Evolutionary conservation across 1,284 basidiomycete genomes (phyloP).

Genomic region (Heterobasidion annosum): DNA sequence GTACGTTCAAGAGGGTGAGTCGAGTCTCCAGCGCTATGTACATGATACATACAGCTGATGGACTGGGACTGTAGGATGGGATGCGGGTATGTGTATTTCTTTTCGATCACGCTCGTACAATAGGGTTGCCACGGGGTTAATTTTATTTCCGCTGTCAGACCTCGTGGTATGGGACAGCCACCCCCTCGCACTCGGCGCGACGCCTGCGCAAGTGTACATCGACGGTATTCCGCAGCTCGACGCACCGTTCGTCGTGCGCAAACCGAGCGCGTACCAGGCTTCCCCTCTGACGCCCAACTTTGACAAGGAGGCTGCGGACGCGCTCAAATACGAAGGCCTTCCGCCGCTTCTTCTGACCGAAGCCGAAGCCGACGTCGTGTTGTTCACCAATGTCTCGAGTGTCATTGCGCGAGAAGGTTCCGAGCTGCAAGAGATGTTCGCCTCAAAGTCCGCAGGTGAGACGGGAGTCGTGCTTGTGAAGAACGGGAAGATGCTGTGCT

Average conservation of each 20-base stretch:
- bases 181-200: slow-evolving; percentile 67
- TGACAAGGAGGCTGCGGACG: slow-evolving; percentile 44
- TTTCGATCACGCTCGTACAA: background rate
- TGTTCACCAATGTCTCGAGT: slow-evolving; percentile 52
- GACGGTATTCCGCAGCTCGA: slow-evolving; percentile 58
- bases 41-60: background rate
- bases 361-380: slow-evolving; percentile 24
- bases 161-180: slow-evolving; percentile 89
- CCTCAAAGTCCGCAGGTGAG: slow-evolving; percentile 7
- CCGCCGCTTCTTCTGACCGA: slow-evolving; percentile 43
- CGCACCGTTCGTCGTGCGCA: slow-evolving; percentile 29
- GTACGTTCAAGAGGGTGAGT: slow-evolving; percentile 34
- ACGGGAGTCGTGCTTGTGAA: slow-evolving; percentile 25
- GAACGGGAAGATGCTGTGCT: slow-evolving; percentile 35
- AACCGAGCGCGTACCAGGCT: slow-evolving; percentile 38
- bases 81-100: slow-evolving; percentile 24
- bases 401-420: slow-evolving; percentile 22
- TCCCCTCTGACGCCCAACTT: slow-evolving; percentile 54
- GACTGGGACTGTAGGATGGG: slow-evolving; percentile 22
- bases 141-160: slow-evolving; percentile 30
- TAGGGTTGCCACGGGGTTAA: background rate
- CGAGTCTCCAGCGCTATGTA: too few species aligned
- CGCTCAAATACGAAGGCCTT: slow-evolving; percentile 52
- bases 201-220: slow-evolving; percentile 63
- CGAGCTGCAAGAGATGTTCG: slow-evolving; percentile 14